Evolutionary conservation across 2,329 filamentous ascomycete genomes (phyloP).

Genomic region (Colletotrichum gigasporum): DNA sequence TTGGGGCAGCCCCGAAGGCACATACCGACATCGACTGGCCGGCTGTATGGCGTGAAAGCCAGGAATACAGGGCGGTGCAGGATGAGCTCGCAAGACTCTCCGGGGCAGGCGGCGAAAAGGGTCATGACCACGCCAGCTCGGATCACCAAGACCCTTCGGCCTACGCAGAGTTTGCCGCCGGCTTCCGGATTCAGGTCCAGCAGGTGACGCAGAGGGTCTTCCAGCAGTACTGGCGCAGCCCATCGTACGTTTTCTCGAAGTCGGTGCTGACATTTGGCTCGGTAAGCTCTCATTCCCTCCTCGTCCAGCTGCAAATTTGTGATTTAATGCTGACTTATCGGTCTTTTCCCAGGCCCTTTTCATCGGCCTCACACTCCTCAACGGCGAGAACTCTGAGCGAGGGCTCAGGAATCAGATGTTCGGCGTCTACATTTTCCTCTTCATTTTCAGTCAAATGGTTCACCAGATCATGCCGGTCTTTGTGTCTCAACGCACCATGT

Average conservation of each 20-base stretch:
- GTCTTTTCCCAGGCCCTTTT: slow-evolving; percentile 57
- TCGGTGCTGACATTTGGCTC: slow-evolving; percentile 61
- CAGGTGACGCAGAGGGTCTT: slow-evolving; percentile 73
- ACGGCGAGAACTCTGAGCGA: slow-evolving; percentile 63
- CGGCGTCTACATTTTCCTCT: slow-evolving; percentile 71
- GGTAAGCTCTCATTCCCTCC: slow-evolving; percentile 7
- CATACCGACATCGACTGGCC: slow-evolving; percentile 59
- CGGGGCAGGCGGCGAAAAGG: slow-evolving; percentile 14
- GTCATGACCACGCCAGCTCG: background rate
- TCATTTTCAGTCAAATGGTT: slow-evolving; percentile 56
- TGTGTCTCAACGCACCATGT: slow-evolving; percentile 69
- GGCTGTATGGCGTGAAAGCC: slow-evolving; percentile 52
- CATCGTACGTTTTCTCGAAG: slow-evolving; percentile 80
- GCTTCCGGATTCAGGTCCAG: slow-evolving; percentile 67
- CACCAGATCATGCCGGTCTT: slow-evolving; percentile 72
- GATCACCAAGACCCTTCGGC: background rate
- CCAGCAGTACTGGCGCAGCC: slow-evolving; percentile 81
- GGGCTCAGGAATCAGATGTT: slow-evolving; percentile 75
- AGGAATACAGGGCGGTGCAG: slow-evolving; percentile 44
- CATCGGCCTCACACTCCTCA: slow-evolving; percentile 71
- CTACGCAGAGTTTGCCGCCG: slow-evolving; percentile 66
- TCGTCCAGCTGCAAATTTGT: background rate
- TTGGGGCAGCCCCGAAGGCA: slow-evolving; percentile 50
- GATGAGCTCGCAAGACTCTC: slow-evolving; percentile 2
- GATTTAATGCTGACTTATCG: background rate